Conservation (phyloP, 352 stramenopile genomes). For the Globisporangium spiculum region DNA sequence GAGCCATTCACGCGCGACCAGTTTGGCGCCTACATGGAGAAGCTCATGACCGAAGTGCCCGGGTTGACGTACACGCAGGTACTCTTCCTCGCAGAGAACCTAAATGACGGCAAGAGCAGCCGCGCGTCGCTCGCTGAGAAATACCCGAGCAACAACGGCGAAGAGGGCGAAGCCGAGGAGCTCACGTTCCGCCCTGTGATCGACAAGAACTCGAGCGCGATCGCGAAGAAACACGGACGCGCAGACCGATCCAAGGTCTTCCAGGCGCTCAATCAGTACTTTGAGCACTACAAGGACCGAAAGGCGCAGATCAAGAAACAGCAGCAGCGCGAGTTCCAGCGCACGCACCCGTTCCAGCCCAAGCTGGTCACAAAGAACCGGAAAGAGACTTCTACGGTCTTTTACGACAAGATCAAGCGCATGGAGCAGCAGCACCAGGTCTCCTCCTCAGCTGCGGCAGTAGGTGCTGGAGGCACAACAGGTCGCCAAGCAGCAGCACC, state of each 20-base stretch:
- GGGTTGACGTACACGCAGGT: slow-evolving; percentile 73
- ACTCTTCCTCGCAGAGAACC: slow-evolving; percentile 56
- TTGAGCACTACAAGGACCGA: slow-evolving; percentile 62
- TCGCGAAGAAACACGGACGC: slow-evolving; percentile 62
- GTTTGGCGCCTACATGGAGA: slow-evolving; percentile 62
- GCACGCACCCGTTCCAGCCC: slow-evolving; percentile 63
- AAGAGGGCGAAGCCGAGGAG: slow-evolving; percentile 36
- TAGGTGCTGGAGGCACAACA: not conserved
- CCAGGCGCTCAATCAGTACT: slow-evolving; percentile 66
- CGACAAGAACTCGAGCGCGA: slow-evolving; percentile 62
- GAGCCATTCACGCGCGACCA: slow-evolving; percentile 33
- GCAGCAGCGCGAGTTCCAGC: slow-evolving; percentile 53
- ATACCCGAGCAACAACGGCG: slow-evolving; percentile 18
- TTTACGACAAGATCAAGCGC: slow-evolving; percentile 56
- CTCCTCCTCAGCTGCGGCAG: not conserved
- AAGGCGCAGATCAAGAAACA: slow-evolving; percentile 52
- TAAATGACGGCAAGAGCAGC: slow-evolving; percentile 38
- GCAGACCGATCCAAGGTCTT: slow-evolving; percentile 62
- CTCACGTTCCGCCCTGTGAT: slow-evolving; percentile 71
- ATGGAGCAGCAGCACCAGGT: slow-evolving; percentile 9
- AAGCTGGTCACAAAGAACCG: slow-evolving; percentile 46
- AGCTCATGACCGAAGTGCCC: slow-evolving; percentile 53
- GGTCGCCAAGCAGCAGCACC: not conserved
- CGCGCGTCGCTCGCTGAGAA: slow-evolving; percentile 16
- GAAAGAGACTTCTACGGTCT: slow-evolving; percentile 31